These are phyloP conservation scores for Dissophora globulifera DNA, from an alignment of 192 early-diverging fungal species.

Conservation along the genomic window DNA sequence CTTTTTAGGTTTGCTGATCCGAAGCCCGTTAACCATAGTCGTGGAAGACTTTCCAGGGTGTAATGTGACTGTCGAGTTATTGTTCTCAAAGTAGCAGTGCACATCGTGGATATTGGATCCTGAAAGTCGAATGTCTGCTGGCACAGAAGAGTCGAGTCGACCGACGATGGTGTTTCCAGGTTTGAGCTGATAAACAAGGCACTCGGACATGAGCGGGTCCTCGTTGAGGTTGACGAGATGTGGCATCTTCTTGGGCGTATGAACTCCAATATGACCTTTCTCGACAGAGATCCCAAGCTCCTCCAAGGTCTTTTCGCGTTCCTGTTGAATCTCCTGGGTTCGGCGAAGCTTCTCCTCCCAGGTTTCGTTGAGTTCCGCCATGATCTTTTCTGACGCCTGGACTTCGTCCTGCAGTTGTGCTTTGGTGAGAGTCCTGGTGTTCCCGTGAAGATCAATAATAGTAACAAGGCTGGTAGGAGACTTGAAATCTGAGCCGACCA, in stretches of 20 bases:
- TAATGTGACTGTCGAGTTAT: slow-evolving; percentile 66
- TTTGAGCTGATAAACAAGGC: slow-evolving; percentile 88
- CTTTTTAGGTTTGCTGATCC: slow-evolving; percentile 63
- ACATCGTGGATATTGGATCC: slow-evolving; percentile 67
- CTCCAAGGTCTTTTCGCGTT: slow-evolving; percentile 78
- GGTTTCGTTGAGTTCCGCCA: slow-evolving; percentile 83
- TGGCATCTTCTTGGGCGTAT: slow-evolving; percentile 80
- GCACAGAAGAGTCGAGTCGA: slow-evolving; percentile 43
- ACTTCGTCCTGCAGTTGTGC: slow-evolving; percentile 81
- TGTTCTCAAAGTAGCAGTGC: slow-evolving; percentile 83
- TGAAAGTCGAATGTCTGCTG: slow-evolving; percentile 69
- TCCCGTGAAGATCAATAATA: slow-evolving; percentile 57
- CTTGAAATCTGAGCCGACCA: slow-evolving; percentile 37
- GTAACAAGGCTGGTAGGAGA: slow-evolving; percentile 49
- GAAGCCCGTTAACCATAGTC: slow-evolving; percentile 84
- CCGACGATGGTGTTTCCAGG: slow-evolving; percentile 79
- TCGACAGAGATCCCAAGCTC: slow-evolving; percentile 84
- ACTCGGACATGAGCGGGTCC: slow-evolving; percentile 90
- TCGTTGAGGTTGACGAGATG: slow-evolving; percentile 93
- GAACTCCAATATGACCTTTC: slow-evolving; percentile 75
- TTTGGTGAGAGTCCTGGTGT: slow-evolving; percentile 58
- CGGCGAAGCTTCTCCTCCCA: slow-evolving; percentile 84
- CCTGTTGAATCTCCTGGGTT: slow-evolving; percentile 77
- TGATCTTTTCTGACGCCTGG: slow-evolving; percentile 85
- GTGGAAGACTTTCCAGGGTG: slow-evolving; percentile 65